Base-by-base conservation (phyloP, 139 green algal species). In the Chlorella sp. region DNA sequence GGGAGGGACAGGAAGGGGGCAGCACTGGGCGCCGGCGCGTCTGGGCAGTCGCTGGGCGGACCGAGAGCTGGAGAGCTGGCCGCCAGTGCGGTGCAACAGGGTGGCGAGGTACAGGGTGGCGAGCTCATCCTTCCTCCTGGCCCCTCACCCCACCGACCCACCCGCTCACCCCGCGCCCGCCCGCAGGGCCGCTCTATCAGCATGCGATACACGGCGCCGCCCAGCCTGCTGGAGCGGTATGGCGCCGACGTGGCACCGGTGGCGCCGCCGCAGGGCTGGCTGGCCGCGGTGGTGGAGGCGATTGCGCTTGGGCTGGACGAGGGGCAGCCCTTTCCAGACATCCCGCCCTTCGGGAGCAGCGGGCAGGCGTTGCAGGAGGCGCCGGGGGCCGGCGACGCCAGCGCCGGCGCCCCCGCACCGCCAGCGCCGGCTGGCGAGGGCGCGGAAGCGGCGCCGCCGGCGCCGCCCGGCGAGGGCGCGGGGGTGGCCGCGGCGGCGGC, bases 271-370 rank as follows among this genome's bases (percentile, higher is more conserved):
- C 42, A 15, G 27, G 77, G 77, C 56, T 82, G 67, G 65, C 41
- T 77, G 27, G 67, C 27, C 0, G 60, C 59, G 23, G 77, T 83
- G 58, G 50, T 33, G 2, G 70, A 53, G 11, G 77, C 67, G 4
- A 73, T 82, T 1, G 41, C 58, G 35, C 42, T 58, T 8, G 77
- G 68, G 0, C 55, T 77, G 17, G 45, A 73, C 46, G 56, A 71
- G 17, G 70, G 70, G 56, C 55, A 76, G 40, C 11, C 27, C 25
- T 76, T 76, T n/a, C 70, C 70, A n/a, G n/a, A n/a, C n/a, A n/a
- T n/a, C n/a, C n/a, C n/a, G n/a, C n/a, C n/a, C n/a, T n/a, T n/a
- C n/a, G n/a, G n/a, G n/a, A n/a, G n/a, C n/a, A n/a, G n/a, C n/a
- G n/a, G n/a, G n/a, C 46, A 55, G 17, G 14, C 17, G 14, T 14